Evolutionary conservation across 2,329 filamentous ascomycete genomes (phyloP).

Genomic region (Xylaria sp.): DNA sequence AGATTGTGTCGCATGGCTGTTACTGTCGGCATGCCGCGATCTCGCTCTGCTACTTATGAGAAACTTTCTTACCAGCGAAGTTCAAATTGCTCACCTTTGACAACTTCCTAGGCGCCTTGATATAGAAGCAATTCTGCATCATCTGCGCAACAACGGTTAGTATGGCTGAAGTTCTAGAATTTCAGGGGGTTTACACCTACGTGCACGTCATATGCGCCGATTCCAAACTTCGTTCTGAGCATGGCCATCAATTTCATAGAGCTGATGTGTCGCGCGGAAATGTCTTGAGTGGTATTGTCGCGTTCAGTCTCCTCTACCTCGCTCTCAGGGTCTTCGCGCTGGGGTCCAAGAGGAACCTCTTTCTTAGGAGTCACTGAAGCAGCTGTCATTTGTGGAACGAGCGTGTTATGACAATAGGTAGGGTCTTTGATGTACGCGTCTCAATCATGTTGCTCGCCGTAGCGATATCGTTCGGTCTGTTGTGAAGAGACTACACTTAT

Average conservation of each 20-base stretch:
- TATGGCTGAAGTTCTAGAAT: not conserved
- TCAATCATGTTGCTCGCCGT: not conserved
- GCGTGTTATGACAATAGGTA: too few relatives aligned
- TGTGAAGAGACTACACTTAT: not conserved
- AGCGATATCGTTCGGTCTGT: not conserved
- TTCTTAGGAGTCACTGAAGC: not conserved
- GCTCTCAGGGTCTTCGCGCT: not conserved
- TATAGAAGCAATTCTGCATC: constrained; percentile 6
- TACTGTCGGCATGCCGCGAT: not conserved
- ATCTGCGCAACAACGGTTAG: not conserved
- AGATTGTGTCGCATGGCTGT: not conserved
- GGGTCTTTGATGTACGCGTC: too few relatives aligned
- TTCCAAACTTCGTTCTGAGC: constrained; percentile 14
- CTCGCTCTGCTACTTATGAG: constrained; percentile 1
- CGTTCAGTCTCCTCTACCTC: not conserved
- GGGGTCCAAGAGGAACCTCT: not conserved
- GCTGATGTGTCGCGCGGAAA: constrained; percentile 1
- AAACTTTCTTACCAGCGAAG: too few relatives aligned
- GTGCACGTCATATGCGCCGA: constrained; percentile 14
- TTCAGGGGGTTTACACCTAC: not conserved
- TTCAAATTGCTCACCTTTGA: constrained; percentile 1
- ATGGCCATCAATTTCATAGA: constrained; percentile 8
- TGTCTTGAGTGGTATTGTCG: not conserved
- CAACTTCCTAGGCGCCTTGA: constrained; percentile 17
- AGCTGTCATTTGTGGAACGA: not conserved